Conservation (phyloP, 345 rosid species). For the Eucalyptus microcorys region DNA sequence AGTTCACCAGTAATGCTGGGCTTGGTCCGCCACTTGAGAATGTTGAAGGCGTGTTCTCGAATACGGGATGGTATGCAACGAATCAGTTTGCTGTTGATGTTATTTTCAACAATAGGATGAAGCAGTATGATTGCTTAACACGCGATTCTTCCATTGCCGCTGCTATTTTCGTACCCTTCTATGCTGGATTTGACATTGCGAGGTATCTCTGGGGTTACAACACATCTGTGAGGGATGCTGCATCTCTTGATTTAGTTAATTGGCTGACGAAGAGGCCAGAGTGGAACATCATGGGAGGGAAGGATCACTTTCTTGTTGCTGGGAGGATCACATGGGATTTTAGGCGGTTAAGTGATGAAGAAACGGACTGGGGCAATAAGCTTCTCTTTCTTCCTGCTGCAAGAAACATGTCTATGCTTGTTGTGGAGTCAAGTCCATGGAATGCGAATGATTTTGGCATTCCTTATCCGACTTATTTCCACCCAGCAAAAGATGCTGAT, state of each 20-base stretch:
- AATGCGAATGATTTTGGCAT: slow-evolving; percentile 8
- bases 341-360: background rate
- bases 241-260: background rate
- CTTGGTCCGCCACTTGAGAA: slow-evolving; percentile 39
- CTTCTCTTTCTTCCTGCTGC: slow-evolving; percentile 6
- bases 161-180: slow-evolving; percentile 37
- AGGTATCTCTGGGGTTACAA: slow-evolving; percentile 21
- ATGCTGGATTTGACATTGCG: slow-evolving; percentile 39
- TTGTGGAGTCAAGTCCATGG: slow-evolving; percentile 10
- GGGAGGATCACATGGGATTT: slow-evolving; percentile 11
- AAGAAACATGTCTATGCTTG: slow-evolving; percentile 8
- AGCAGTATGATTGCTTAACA: slow-evolving; percentile 38
- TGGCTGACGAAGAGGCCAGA: slow-evolving; percentile 6
- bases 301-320: slow-evolving; percentile 8
- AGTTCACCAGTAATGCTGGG: slow-evolving; percentile 12
- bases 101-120: slow-evolving; percentile 38
- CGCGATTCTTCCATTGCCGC: slow-evolving; percentile 34
- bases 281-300: slow-evolving; percentile 11
- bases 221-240: slow-evolving; percentile 1
- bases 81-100: slow-evolving; percentile 43
- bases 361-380: slow-evolving; percentile 9
- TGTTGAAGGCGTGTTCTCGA: slow-evolving; percentile 29
- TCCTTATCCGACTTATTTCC: slow-evolving; percentile 14
- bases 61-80: slow-evolving; percentile 34
- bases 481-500: slow-evolving; percentile 4